A percentile compares a stretch with the other conserved stretches of the same genome.
Conservation (phyloP, 192 early-diverging fungal genomes). For the Jimgerdemannia lactiflua region DNA sequence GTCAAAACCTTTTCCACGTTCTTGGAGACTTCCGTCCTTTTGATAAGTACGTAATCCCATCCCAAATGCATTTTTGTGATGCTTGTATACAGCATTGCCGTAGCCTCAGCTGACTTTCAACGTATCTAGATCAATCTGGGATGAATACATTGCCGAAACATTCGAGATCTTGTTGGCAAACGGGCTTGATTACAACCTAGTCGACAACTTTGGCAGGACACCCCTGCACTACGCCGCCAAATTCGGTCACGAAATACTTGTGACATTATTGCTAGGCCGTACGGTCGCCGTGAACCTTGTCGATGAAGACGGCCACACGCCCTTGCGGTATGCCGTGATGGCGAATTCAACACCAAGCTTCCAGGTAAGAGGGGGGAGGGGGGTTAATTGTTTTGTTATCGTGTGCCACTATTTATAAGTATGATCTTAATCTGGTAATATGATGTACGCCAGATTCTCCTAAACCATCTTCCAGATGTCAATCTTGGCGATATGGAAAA, state of each 20-base stretch:
- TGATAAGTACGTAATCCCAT: constrained; percentile 8
- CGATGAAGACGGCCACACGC: constrained; percentile 33
- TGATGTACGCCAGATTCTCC: constrained; percentile 13
- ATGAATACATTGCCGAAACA: constrained; percentile 40
- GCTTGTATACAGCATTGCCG: no score
- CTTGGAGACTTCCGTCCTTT: constrained; percentile 35
- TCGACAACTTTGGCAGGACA: constrained; percentile 25
- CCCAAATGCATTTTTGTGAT: no score
- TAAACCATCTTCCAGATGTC: constrained; percentile 8
- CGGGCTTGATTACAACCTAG: constrained; percentile 9
- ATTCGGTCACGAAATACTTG: constrained; percentile 22
- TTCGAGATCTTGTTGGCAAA: constrained; percentile 15
- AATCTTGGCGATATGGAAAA: background rate
- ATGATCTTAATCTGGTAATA: background rate
- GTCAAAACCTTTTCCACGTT: constrained; percentile 40
- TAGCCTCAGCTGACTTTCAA: background rate
- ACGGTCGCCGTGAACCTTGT: constrained; percentile 4
- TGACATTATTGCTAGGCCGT: constrained; percentile 21
- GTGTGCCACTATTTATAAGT: constrained; percentile 2
- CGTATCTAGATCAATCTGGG: constrained; percentile 24
- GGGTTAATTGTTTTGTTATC: background rate
- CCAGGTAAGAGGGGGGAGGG: no score
- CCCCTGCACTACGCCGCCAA: constrained; percentile 52
- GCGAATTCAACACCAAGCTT: constrained; percentile 12
- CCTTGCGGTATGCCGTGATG: constrained; percentile 43